Evolutionary conservation across 1,139 yeast genomes (phyloP).

Genomic region (Saccharomycopsis hybrid): DNA sequence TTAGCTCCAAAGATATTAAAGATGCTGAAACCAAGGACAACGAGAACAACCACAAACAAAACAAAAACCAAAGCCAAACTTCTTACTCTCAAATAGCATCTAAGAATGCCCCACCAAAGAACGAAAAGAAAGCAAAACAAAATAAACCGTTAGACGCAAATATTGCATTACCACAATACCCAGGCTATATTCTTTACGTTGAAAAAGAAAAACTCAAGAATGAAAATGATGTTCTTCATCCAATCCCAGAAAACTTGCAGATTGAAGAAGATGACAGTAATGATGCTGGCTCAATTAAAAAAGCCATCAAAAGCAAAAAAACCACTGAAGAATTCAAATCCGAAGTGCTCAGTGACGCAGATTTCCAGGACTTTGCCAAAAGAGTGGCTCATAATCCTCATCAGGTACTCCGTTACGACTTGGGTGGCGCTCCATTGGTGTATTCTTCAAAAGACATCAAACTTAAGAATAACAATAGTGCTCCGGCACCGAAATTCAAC

Average conservation of each 20-base stretch:
- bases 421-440: constrained; percentile 66
- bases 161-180: constrained; percentile 35
- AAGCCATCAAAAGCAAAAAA: constrained; percentile 20
- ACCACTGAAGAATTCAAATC: constrained; percentile 21
- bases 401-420: constrained; percentile 79
- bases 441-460: constrained; percentile 54
- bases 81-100: neutral
- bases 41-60: neutral
- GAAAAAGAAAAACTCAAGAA: constrained; percentile 54
- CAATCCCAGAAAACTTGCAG: constrained; percentile 41
- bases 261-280: constrained; percentile 34
- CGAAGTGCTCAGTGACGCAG: constrained; percentile 57
- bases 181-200: constrained; percentile 62
- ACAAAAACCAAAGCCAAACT: constrained; percentile 1
- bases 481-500: constrained; percentile 51
- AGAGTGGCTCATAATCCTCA: constrained; percentile 73
- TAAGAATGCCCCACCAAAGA: neutral
- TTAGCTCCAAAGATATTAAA: constrained; percentile 23
- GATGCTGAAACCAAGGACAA: neutral
- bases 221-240: constrained; percentile 26
- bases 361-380: constrained; percentile 71
- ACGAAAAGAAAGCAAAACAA: constrained; percentile 4
- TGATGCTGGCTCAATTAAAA: constrained; percentile 30
- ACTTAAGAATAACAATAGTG: constrained; percentile 28
- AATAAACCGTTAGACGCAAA: constrained; percentile 15